These are phyloP conservation scores for Spergularia marina DNA, from an alignment of 148 eudicot species.

Conservation along the genomic window DNA sequence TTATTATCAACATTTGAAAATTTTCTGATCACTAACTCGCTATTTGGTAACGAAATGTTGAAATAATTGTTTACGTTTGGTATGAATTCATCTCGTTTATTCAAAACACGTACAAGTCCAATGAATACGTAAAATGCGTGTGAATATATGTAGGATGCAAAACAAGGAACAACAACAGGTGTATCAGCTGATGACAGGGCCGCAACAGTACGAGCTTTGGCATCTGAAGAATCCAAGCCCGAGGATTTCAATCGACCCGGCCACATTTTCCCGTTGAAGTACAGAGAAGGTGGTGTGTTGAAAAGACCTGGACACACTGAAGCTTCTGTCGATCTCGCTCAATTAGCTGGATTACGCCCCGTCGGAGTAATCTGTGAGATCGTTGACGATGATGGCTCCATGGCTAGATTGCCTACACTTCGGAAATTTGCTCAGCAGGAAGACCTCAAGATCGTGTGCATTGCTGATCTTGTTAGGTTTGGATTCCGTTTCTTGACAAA, in stretches of 20 bases:
- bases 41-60: no score
- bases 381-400: constrained; percentile 95
- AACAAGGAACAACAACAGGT: constrained; percentile 86
- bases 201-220: constrained; percentile 63
- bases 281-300: constrained; percentile 87
- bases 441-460: constrained; percentile 72
- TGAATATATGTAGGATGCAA: constrained; percentile 66
- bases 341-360: constrained; percentile 77
- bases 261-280: constrained; percentile 86
- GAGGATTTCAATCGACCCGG: constrained; percentile 93
- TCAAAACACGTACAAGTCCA: no score
- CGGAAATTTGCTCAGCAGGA: constrained; percentile 59
- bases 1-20: no score
- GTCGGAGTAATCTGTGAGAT: constrained; percentile 86
- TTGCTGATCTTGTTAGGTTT: constrained; percentile 87
- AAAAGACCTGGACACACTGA: constrained; percentile 97
- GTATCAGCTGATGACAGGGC: constrained; percentile 88
- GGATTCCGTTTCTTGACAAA: neutral
- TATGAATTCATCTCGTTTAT: no score
- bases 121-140: no score
- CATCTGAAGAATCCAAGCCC: constrained; percentile 73
- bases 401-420: constrained; percentile 90
- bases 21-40: no score
- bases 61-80: no score
- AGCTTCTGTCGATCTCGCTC: constrained; percentile 80